Base-by-base conservation (phyloP, 2,329 filamentous ascomycete species). In the Coniella lustricola region DNA sequence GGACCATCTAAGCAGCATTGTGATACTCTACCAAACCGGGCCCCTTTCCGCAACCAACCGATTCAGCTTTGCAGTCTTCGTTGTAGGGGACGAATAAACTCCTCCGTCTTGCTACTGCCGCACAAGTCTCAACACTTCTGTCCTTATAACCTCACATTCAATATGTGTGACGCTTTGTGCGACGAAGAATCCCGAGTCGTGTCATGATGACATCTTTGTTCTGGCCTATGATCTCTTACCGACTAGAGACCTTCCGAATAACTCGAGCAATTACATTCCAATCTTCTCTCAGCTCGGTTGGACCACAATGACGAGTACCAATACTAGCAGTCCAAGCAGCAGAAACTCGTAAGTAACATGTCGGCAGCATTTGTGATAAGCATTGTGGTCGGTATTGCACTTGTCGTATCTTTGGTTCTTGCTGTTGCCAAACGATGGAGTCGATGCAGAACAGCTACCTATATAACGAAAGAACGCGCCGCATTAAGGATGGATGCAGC, bases 71-170 rank as follows among this genome's bases (percentile, higher is more conserved):
- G n/a, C n/a, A n/a, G n/a, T n/a, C n/a, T n/a, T n/a, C n/a, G n/a
- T n/a, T n/a, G n/a, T n/a, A n/a, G n/a, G n/a, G n/a, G n/a, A n/a
- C n/a, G n/a, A n/a, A n/a, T n/a, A 29, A 29, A 29, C 25, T 5
- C 25, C 25, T 10, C 25, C 47, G 18, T 29, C 35, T 12, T 52
- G 50, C 13, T 52, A 52, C 41, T 53, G 48, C 22, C 36, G 51
- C 7, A 44, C 40, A 4, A 42, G 35, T 14, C 32, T 53, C 17
- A 40, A 38, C 32, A 13, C 36, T 4, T 44, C 44, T 3, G 40
- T 32, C 3, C 17, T 14, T 31, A 4, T 34, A 8, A 35, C 34
- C 36, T n/a, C 32, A 4, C 4, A 40, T 16, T 21, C 17, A 2
- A 21, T 50, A 10, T 50, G 51, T n/a, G 34, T 32, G 3, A 7